These are phyloP conservation scores for Cercophora sp. DNA, from an alignment of 495 filamentous ascomycete species.

Conservation along the genomic window DNA sequence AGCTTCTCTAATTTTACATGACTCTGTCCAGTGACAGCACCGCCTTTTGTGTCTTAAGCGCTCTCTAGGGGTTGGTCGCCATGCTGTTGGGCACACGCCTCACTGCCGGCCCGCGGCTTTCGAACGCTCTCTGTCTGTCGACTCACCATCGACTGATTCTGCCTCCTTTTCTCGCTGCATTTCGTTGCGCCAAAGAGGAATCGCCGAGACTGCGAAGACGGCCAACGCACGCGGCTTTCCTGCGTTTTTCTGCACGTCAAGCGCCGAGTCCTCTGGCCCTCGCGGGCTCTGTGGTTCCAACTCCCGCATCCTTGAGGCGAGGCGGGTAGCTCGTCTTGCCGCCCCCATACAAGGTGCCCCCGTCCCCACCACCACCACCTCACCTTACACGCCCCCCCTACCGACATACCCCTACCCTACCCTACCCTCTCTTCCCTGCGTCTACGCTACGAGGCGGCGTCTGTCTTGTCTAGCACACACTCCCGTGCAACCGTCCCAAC, in stretches of 20 bases:
- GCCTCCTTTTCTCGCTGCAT: background rate
- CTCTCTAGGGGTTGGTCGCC: slow-evolving; percentile 19
- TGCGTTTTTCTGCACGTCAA: slow-evolving; percentile 32
- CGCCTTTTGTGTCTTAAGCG: slow-evolving; percentile 30
- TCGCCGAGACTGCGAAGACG: background rate
- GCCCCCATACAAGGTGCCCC: slow-evolving; percentile 27
- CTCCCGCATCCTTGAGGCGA: slow-evolving; percentile 22
- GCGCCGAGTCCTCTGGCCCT: slow-evolving; percentile 26
- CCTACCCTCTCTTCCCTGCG: slow-evolving; percentile 29
- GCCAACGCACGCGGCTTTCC: slow-evolving; percentile 11
- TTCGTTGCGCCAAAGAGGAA: background rate
- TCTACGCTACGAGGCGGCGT: slow-evolving; percentile 28
- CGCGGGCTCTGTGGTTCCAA: background rate
- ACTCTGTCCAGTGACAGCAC: slow-evolving; percentile 30
- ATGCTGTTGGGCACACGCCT: slow-evolving; percentile 30
- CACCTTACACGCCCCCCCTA: slow-evolving; percentile 14
- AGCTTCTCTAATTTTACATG: slow-evolving; percentile 35
- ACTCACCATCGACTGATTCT: no score
- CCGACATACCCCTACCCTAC: no score
- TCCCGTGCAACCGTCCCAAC: slow-evolving; percentile 27
- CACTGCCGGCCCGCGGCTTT: no score
- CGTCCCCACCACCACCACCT: slow-evolving; percentile 12
- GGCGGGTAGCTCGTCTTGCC: slow-evolving; percentile 32
- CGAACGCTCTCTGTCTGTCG: no score
- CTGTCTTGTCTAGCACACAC: slow-evolving; percentile 20